Base-by-base conservation (phyloP, 352 stramenopile genomes). In the Phytophthora pseudosyringae region DNA sequence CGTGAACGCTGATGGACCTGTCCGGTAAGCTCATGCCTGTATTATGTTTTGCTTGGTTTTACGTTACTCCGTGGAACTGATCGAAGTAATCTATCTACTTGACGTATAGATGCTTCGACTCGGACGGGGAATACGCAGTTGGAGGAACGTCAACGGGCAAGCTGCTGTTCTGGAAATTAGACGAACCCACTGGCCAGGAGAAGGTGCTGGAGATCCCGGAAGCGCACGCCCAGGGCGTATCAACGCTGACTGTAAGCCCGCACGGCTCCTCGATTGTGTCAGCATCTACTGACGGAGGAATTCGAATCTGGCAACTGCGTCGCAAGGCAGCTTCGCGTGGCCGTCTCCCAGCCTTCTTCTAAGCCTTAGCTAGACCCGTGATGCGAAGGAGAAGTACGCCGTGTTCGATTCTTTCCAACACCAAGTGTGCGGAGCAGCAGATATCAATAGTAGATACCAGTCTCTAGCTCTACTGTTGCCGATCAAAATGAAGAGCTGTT, bases 91-190 rank as follows among this genome's bases (percentile, higher is more conserved):
- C 1, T 7, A 35, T 35, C 31, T 35, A 3, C 40, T 18, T 58
- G 11, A 26, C 25, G 3, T 72, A 15, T 48, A 92, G 85, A 35
- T 94, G 83, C 54, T 83, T 95, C 36, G 86, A 89, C 21, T 93
- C 82, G 54, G 87, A 95, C 38, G 79, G 82, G 35, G 82, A 91
- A 57, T 94, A 86, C 43, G 87, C 86, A 4, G 74, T 94, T 4
- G 87, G 81, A 29, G 87, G 87, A 3, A 90, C 83, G 9, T 82
- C 84, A 8, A 91, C 79, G 1, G 87, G 87, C 57, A 90, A 90
- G 49, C 52, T 94, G 12, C 62, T 93, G 35, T 88, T 94, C 64
- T 95, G 87, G 87, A 92, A 92, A 52, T 73, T 95, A 5, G 81
- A 91, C 62, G 84, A 92, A 32, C 68, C 79, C n/a, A 74, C 60